Evolutionary conservation across 352 stramenopile species (phyloP), one percentile per base, ranked within the genome.

Genomic region (Pythium dissimile): DNA sequence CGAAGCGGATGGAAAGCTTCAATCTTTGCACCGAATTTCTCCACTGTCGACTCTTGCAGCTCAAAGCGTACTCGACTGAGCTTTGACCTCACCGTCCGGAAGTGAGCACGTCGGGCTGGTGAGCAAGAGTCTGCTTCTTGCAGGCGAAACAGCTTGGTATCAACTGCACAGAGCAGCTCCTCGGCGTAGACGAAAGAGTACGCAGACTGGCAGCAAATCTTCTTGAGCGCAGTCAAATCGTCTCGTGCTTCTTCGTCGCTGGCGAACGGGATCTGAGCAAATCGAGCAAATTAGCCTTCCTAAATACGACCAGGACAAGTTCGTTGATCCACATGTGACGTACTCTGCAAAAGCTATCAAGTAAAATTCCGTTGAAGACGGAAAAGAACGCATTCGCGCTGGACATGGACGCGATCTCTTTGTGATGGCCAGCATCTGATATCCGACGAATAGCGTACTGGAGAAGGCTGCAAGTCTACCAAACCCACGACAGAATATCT

Each of bases 391-490:
- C 80, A 53, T 89, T 91, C 5, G 85, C 85, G 44, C 80, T 92
- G 13, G 83, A 80, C 30, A 91, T 92, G 1, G 85, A 93, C 3
- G 85, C 85, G 48, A 95, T 92, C 46, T 95, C 85, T 52, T 95
- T 93, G 74, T 95, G 85, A 43, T 95, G 78, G 0, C 85, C 85
- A 28, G 85, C 85, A 47, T 91, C 83, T 0, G 85, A 95, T 50
- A 95, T 95, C 11, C 83, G 75, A 42, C 83, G 79, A 39, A 95
- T 92, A 1, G 85, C 85, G 54, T 95, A 95, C 49, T 95, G 85
- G 6, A 95, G 63, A 26, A 95, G 64, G 38, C 71, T 89, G 45
- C 85, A 95, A 1, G 73, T 87, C 85, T 94, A 35, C 16, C 48
- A 39, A 3, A 47, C 31, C 27, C 21, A 18, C 20, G 2, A 41